Base-by-base conservation (phyloP, 129 eudicot genomes). In the Solidago caesia region DNA sequence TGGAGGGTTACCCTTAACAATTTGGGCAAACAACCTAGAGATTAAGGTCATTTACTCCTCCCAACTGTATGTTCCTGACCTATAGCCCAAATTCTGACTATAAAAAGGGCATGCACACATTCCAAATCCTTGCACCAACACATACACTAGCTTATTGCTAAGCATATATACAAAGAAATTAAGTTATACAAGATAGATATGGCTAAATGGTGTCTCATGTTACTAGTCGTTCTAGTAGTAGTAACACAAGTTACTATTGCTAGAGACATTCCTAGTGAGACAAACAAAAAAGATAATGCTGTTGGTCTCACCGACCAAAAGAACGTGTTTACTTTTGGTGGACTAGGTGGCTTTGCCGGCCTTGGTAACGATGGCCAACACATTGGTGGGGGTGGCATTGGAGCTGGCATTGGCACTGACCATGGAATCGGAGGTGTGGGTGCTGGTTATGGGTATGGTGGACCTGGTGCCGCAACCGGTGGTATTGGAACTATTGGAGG, bases 361-460 rank as follows among this genome's bases (percentile, higher is more conserved):
- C 41, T 84, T 47, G 87, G 67, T 29, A 46, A 48, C 39, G 55
- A 72, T 7, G 87, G 87, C 14, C 72, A 59, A 14, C 87, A 84
- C 25, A 33, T 77, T 43, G 88, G 88, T 26, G 88, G 83, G 3
- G 58, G 74, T 27, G 78, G 81, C 8, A 53, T 51, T 2, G 88
- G 85, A 6, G 51, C 62, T 2, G 85, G 85, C 6, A 44, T 73
- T 44, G 88, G 75, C 15, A 77, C 55, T n/a, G 16, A 56, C 15
- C 39, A 47, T 29, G 85, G 85, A 7, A 72, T 81, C 4, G 88
- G 85, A 25, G 85, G 80, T 25, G 7, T 84, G 1, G 88, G 88
- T 80, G 88, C 85, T 2, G 84, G 79, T 13, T 67, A 68, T 46
- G 80, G 76, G 4, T 60, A 25, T n/a, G 88, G 88, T 27, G 88